phyloP scores from a whole-genome alignment of 2,329 filamentous ascomycete species.

The Fusarium transvaalense region DNA sequence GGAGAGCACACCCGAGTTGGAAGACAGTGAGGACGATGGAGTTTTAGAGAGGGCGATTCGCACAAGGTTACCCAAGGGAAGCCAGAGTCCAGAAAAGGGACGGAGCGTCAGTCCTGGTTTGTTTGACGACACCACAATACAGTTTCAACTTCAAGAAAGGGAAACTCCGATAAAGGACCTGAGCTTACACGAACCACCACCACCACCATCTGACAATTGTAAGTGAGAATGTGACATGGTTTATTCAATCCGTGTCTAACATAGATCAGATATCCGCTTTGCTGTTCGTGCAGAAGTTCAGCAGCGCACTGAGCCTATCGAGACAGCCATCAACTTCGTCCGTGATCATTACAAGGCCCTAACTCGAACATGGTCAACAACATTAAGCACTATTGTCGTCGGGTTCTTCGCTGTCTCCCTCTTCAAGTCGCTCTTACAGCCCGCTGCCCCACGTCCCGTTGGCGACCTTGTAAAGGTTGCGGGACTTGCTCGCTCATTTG shows the following conservation, averaged over 20 bases:
- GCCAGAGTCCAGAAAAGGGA: slow-evolving; percentile 67
- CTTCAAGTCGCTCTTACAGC: slow-evolving; percentile 75
- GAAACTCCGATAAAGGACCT: slow-evolving; percentile 46
- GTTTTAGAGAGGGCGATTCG: slow-evolving; percentile 65
- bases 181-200: slow-evolving; percentile 43
- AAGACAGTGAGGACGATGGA: slow-evolving; percentile 54
- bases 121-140: slow-evolving; percentile 56
- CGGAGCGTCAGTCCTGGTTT: slow-evolving; percentile 61
- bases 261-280: slow-evolving; percentile 81
- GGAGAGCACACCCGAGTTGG: slow-evolving; percentile 45
- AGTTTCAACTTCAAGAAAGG: slow-evolving; percentile 49
- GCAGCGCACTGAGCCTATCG: slow-evolving; percentile 86
- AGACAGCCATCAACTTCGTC: slow-evolving; percentile 75
- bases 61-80: slow-evolving; percentile 68
- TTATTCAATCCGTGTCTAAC: slow-evolving; percentile 12
- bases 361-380: slow-evolving; percentile 77
- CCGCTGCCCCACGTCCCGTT: slow-evolving; percentile 63
- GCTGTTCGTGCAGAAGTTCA: slow-evolving; percentile 88
- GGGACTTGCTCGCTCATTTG: slow-evolving; percentile 88
- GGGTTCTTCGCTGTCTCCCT: slow-evolving; percentile 74
- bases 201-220: slow-evolving; percentile 63
- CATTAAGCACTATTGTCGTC: slow-evolving; percentile 71
- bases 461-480: slow-evolving; percentile 89
- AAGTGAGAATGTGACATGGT: slow-evolving; percentile 46
- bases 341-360: slow-evolving; percentile 69